Conservation (phyloP, 495 filamentous ascomycete genomes). For the Thozetella sp. region DNA sequence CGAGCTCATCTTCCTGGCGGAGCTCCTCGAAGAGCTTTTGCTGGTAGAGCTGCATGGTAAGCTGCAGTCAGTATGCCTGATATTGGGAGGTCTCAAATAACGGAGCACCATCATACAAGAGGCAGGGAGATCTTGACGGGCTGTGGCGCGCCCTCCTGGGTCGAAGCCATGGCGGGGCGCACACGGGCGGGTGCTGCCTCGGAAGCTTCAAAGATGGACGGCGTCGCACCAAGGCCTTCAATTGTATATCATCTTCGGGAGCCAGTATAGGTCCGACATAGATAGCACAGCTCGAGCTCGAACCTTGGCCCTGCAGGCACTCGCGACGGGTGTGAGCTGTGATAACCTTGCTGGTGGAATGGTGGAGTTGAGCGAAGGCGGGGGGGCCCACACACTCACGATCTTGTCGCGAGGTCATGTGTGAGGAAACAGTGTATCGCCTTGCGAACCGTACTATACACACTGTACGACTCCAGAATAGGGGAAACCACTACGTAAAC, state of each 20-base stretch:
- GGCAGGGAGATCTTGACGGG: slow-evolving; percentile 94
- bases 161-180: slow-evolving; percentile 48
- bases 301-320: no score
- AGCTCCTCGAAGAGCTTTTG: slow-evolving; percentile 93
- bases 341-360: not conserved
- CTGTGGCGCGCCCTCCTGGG: slow-evolving; percentile 47
- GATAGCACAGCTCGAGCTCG: no score
- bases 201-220: not conserved
- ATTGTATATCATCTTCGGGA: not conserved
- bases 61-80: not conserved
- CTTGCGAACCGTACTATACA: not conserved
- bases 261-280: no score
- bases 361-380: not conserved
- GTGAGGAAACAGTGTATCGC: not conserved
- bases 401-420: not conserved
- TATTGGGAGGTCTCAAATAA: not conserved
- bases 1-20: slow-evolving; percentile 87
- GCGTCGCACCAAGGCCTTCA: not conserved
- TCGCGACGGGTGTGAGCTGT: no score
- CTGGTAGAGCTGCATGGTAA: slow-evolving; percentile 64
- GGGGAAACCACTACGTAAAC: no score
- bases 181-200: not conserved
- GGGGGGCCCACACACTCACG: no score
- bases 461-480: not conserved
- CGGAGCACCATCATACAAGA: slow-evolving; percentile 56